Base-by-base conservation (phyloP, 225 moss, liverwort and hornwort genomes). In the Neckera pumila region DNA sequence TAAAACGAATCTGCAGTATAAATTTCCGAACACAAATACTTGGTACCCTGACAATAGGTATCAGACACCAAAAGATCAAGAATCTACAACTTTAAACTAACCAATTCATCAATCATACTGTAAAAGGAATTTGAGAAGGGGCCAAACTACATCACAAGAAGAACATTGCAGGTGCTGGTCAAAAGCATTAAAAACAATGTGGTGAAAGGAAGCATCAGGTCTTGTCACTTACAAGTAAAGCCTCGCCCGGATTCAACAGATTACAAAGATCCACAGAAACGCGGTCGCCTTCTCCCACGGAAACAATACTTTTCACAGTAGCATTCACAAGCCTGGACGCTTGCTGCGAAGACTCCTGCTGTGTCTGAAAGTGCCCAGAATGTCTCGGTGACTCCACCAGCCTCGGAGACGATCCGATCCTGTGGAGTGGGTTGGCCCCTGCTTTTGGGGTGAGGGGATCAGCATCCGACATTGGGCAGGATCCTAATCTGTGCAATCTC, bases 191-290 rank as follows among this genome's bases (percentile, higher is more conserved):
- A 2, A 15, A 61, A 22, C 22, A 22, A 30, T 33, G 14, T 81
- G 31, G 45, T 60, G 7, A 61, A 33, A 62, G 45, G 33, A 33
- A 45, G 81, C 10, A 81, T 45, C 33, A 33, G 62, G 9, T 49
- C 43, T 66, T 47, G 84, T 27, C 49, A 61, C 91, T 92, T 90
- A 97, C 98, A 87, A 98, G 91, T 34, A 98, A 92, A 83, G 95
- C 98, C 84, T 98, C 97, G 62, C 98, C 98, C 54, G 97, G 97
- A 79, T 88, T 91, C 89, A 97, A 91, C 33, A 97, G 92, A 89
- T 93, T 96, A 81, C 97, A 98, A 71, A 98, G 95, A 87, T 98
- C 97, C 33, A 98, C 96, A n/a, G 96, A 95, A 14, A 98, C 98
- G 47, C 98, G 93, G 81, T 98, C 98, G 27, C 97, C 97, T 86